Evolutionary conservation across 805 yeast genomes (phyloP).

Genomic region (Cyberlindnera maritima): DNA sequence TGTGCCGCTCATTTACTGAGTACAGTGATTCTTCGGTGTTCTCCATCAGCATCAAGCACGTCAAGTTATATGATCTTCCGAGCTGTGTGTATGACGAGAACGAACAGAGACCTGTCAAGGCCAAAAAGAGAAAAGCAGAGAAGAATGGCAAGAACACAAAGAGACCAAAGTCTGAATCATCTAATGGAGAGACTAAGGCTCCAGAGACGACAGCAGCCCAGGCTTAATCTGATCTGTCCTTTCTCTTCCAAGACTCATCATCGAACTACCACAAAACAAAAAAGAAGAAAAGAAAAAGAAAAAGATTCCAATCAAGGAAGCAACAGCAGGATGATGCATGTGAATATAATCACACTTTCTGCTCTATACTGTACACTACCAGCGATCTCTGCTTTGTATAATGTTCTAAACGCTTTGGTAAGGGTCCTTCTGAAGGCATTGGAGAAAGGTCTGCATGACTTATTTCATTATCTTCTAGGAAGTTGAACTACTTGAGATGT

Average conservation of each 20-base stretch:
- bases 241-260: neutral
- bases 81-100: constrained; percentile 77
- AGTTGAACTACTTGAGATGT: neutral
- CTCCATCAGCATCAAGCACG: constrained; percentile 66
- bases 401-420: neutral
- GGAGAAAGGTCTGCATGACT: neutral
- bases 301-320: too few relatives aligned
- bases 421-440: neutral
- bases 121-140: constrained; percentile 50
- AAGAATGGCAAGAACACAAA: constrained; percentile 36
- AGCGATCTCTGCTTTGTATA: neutral
- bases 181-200: constrained; percentile 2
- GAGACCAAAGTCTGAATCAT: constrained; percentile 32
- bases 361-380: neutral
- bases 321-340: too few relatives aligned
- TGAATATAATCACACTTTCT: neutral
- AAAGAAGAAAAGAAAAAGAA: too few relatives aligned
- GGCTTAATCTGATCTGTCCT: neutral
- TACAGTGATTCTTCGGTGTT: constrained; percentile 52
- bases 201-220: constrained; percentile 1
- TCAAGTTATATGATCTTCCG: constrained; percentile 78
- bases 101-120: constrained; percentile 71
- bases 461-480: neutral
- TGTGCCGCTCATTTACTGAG: constrained; percentile 76
- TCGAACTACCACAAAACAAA: neutral